Percentiles rank a stretch among this genome's conserved stretches.
phyloP scores from a whole-genome alignment of 116 monocot species.

The Zostera marina region DNA sequence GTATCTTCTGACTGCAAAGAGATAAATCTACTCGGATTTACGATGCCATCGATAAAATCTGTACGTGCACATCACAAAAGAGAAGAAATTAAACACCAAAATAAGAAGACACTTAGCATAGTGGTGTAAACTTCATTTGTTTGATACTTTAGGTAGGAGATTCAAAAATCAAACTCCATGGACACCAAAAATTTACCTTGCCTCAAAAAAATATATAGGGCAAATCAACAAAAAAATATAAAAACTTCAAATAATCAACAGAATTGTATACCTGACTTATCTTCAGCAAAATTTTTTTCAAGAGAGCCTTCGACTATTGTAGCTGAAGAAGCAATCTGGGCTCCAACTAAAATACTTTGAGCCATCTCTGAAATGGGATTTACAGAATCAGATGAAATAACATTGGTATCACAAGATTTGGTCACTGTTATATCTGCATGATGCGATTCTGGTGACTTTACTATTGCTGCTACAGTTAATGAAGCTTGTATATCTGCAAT shows the following conservation, averaged over 20 bases:
- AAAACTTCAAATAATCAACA: neutral
- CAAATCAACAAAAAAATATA: neutral
- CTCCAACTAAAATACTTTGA: neutral
- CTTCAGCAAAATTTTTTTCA: conserved; percentile 8
- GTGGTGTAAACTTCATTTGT: too few relatives aligned
- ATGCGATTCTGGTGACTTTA: neutral
- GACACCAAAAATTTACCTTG: too few relatives aligned
- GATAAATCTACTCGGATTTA: neutral
- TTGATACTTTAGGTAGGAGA: too few relatives aligned
- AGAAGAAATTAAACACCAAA: neutral
- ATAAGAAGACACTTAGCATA: neutral
- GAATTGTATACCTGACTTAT: conserved; percentile 14
- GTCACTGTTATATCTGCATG: neutral
- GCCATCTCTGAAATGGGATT: neutral
- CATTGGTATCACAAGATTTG: neutral
- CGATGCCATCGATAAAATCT: neutral
- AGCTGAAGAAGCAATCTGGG: neutral
- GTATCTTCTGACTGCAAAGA: neutral
- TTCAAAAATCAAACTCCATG: too few relatives aligned
- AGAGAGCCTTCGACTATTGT: conserved; percentile 1
- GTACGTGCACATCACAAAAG: neutral
- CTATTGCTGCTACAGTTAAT: neutral
- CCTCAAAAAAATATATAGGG: neutral
- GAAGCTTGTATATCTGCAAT: neutral
- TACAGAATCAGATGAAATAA: neutral